Percentiles rank a stretch among this genome's conserved stretches.
phyloP scores from a whole-genome alignment of 2,329 filamentous ascomycete genomes.

The Fusarium sp. region DNA sequence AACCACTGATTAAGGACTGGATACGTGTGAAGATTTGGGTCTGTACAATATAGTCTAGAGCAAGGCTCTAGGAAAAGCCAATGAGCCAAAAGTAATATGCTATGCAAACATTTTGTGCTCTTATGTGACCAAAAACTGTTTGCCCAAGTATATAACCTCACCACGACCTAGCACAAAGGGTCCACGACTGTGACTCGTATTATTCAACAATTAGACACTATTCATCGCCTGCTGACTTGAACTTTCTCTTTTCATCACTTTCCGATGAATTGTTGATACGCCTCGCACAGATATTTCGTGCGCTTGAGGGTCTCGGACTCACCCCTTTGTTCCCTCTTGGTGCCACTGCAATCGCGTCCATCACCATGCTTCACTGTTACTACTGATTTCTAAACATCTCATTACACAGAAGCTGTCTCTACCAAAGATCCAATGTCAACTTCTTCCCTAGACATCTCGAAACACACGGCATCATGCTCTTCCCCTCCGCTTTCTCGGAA shows the following conservation, averaged over 20 bases:
- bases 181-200: neutral
- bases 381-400: neutral
- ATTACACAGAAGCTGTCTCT: fast-evolving
- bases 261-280: fast-evolving
- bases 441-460: neutral
- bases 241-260: neutral
- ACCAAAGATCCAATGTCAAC: neutral
- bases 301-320: too few species aligned
- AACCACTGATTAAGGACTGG: neutral
- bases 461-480: neutral
- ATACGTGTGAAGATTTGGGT: fast-evolving
- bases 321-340: neutral
- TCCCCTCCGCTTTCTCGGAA: neutral
- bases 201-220: fast-evolving
- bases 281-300: too few species aligned
- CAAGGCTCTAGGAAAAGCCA: fast-evolving
- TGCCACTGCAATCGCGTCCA: fast-evolving
- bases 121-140: neutral
- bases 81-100: neutral
- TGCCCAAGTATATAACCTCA: fast-evolving
- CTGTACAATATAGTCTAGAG: neutral
- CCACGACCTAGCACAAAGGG: fast-evolving
- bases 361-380: neutral
- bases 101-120: neutral
- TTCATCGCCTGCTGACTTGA: fast-evolving